Percentiles rank a stretch among this genome's conserved stretches.
Conservation (phyloP, 139 green algal species). For the Coelastrella sp. region DNA sequence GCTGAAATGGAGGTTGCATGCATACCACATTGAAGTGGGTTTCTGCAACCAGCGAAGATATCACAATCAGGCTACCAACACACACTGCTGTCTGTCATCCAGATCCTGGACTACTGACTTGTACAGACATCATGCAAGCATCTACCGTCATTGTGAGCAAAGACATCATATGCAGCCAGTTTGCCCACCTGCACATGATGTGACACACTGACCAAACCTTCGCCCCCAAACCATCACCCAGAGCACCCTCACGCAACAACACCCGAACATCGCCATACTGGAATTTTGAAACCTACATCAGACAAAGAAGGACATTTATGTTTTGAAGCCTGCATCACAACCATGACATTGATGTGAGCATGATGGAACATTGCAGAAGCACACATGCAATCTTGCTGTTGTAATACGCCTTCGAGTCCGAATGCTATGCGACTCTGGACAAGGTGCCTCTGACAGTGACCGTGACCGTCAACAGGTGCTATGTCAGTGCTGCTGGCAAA, state of each 20-base stretch:
- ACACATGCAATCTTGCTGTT: not conserved
- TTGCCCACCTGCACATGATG: constrained; percentile 58
- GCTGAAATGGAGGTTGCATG: not conserved
- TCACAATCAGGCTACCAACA: too few species aligned
- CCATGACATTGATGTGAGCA: not conserved
- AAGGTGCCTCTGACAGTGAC: too few species aligned
- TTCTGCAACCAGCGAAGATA: too few species aligned
- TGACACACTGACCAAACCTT: constrained; percentile 80
- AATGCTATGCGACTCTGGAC: too few species aligned
- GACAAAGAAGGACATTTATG: not conserved
- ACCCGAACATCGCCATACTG: constrained; percentile 62
- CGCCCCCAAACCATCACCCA: constrained; percentile 83
- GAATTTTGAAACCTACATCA: constrained; percentile 57
- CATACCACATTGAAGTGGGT: not conserved
- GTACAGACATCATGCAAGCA: not conserved
- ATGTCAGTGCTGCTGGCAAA: not conserved
- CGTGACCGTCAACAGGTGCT: too few species aligned
- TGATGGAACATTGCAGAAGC: not conserved
- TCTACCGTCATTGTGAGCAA: not conserved
- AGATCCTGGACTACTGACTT: not conserved
- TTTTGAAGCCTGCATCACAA: not conserved
- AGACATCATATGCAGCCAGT: not conserved
- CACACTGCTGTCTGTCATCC: too few species aligned
- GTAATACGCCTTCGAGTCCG: not conserved
- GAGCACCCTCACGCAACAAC: constrained; percentile 70